Conservation (phyloP, 139 green algal species). For the Pseudopediastrum boryanum region DNA sequence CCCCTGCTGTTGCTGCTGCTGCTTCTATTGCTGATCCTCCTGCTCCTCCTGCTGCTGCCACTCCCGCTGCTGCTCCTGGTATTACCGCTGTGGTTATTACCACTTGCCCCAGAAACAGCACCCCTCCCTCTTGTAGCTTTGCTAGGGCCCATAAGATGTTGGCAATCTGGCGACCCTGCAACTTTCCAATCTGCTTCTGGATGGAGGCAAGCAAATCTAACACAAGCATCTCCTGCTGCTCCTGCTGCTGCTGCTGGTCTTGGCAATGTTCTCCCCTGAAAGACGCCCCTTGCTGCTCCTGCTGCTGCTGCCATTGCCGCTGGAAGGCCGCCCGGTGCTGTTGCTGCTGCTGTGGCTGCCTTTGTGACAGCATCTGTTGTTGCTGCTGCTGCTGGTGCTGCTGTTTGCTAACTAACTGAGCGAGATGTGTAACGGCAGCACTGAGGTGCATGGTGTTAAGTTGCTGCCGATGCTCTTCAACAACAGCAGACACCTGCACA, state of each 20-base stretch:
- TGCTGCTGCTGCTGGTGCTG: not conserved
- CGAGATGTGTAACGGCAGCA: constrained; percentile 33
- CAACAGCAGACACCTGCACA: constrained; percentile 7
- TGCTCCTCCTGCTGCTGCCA: too few species aligned
- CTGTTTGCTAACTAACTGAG: constrained; percentile 1
- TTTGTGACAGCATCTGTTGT: constrained; percentile 17
- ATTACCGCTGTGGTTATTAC: not conserved
- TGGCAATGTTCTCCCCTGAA: not conserved
- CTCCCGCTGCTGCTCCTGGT: not conserved
- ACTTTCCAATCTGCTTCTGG: too few species aligned
- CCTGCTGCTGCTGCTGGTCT: not conserved
- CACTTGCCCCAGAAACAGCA: not conserved
- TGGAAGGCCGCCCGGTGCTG: too few species aligned
- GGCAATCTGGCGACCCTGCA: constrained; percentile 23
- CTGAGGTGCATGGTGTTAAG: constrained; percentile 31
- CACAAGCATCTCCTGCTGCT: not conserved
- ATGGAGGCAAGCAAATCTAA: not conserved
- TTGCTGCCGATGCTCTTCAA: not conserved
- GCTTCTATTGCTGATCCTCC: too few species aligned
- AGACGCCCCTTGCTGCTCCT: not conserved
- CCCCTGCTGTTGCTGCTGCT: too few species aligned
- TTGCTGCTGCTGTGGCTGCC: not conserved
- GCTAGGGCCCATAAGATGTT: constrained; percentile 32
- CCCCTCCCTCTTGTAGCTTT: not conserved
- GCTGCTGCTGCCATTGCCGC: constrained; percentile 9